Evolutionary conservation across 331 rosid genomes (phyloP), one percentile per base, ranked within the genome.

Genomic region (Spiraea crenata): DNA sequence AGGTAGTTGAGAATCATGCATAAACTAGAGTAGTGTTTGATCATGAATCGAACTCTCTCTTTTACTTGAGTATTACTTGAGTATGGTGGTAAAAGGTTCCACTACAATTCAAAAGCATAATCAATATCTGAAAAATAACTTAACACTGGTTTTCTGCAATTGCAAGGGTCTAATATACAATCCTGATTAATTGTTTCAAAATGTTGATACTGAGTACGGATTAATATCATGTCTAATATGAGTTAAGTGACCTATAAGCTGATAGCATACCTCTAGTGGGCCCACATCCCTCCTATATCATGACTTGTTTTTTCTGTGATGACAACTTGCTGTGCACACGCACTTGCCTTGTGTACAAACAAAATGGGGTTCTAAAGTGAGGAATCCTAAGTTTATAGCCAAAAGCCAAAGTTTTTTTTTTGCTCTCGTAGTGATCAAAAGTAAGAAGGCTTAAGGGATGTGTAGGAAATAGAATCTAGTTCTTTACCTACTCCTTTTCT

Each of bases 301-400:
- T 67, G 74, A 52, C 72, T 63, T 81, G 74, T 70, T 64, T 51
- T 37, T 25, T 61, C 2, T 25, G 31, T 49, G 57, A 20, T 10
- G 5, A 74, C 51, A 31, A 62, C 61, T 38, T 78, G 31, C 31
- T 25, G 70, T n/a, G 69, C 68, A 74, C 87, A 44, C 81, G 60
- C 47, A 41, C 68, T 71, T 77, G 49, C 79, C 52, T 80, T 82
- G 67, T 39, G 58, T 51, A 51, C 42, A 69, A 59, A 74, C 75
- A 79, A 77, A 83, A 65, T 69, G 73, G 73, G 67, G 73, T 75
- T 76, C 79, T 46, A 38, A 86, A 86, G 69, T 73, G 87, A 86
- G 91, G 96, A 86, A 88, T 90, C 96, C 96, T 61, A 92, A 84
- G 96, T 81, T 54, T 65, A 67, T 74, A 55, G 77, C 81, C 78